These are phyloP conservation scores for Torulaspora gathmanii DNA, from an alignment of 805 yeast species.

Conservation along the genomic window DNA sequence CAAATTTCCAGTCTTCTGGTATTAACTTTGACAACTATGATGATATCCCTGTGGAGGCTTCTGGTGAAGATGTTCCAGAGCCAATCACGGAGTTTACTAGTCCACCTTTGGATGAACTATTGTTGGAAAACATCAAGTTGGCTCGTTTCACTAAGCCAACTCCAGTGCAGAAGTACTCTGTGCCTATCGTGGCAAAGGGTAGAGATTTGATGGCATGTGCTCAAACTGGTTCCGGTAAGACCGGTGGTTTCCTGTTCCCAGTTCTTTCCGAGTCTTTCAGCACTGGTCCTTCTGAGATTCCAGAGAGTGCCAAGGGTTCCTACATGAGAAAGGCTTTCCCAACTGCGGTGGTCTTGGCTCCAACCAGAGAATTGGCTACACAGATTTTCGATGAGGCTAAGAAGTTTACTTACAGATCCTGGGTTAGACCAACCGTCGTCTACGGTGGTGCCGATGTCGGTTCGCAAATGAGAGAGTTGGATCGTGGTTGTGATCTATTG, in stretches of 20 bases:
- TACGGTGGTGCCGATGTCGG: slow-evolving; percentile 98
- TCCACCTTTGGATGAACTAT: slow-evolving; percentile 84
- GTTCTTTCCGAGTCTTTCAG: slow-evolving; percentile 86
- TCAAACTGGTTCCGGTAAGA: slow-evolving; percentile 98
- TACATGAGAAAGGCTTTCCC: slow-evolving; percentile 82
- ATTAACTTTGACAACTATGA: slow-evolving; percentile 98
- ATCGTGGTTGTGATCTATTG: slow-evolving; percentile 89
- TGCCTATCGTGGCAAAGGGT: slow-evolving; percentile 83
- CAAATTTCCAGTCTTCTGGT: slow-evolving; percentile 84
- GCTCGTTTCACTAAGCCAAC: slow-evolving; percentile 96
- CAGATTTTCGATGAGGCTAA: slow-evolving; percentile 95
- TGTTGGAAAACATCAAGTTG: slow-evolving; percentile 78
- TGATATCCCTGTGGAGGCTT: slow-evolving; percentile 97
- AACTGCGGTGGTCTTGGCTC: slow-evolving; percentile 92
- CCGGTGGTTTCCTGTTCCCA: slow-evolving; percentile 99
- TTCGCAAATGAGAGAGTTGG: slow-evolving; percentile 79
- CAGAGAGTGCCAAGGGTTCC: slow-evolving; percentile 36
- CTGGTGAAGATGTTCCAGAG: slow-evolving; percentile 93
- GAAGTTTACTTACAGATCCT: slow-evolving; percentile 94
- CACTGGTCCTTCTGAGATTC: slow-evolving; percentile 72
- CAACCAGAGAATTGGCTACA: slow-evolving; percentile 97
- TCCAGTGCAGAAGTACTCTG: slow-evolving; percentile 91
- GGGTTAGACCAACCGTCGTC: slow-evolving; percentile 95
- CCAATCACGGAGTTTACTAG: slow-evolving; percentile 81
- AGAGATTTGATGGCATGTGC: slow-evolving; percentile 97